These are phyloP conservation scores for Solanum virginianum DNA, from an alignment of 257 asterid species.

Conservation along the genomic window DNA sequence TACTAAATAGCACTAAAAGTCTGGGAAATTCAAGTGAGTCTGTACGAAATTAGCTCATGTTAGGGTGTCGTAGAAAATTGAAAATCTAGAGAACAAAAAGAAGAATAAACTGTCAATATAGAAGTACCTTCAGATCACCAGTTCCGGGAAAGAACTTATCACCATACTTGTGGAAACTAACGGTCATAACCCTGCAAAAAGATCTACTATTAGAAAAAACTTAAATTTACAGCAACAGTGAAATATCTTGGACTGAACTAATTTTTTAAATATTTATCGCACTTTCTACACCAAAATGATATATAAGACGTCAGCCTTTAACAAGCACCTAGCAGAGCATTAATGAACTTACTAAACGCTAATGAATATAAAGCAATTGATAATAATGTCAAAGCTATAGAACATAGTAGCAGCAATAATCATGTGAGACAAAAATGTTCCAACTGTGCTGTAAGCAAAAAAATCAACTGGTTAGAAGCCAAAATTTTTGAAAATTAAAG, in stretches of 20 bases:
- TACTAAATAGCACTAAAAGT: neutral
- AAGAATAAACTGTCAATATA: conserved; percentile 4
- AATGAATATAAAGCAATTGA: neutral
- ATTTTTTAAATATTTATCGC: neutral
- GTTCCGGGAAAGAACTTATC: conserved; percentile 97
- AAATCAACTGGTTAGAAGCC: neutral
- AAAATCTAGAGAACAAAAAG: neutral
- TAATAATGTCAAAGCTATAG: neutral
- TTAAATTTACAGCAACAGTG: neutral
- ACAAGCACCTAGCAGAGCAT: neutral
- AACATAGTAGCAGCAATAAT: neutral
- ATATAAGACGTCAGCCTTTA: neutral
- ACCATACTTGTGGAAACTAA: conserved; percentile 97
- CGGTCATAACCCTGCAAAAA: conserved; percentile 92
- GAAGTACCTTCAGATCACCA: conserved; percentile 90
- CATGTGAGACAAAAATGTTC: neutral
- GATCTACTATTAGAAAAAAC: conserved; percentile 1
- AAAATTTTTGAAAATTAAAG: neutral
- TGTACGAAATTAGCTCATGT: neutral
- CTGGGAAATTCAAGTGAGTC: neutral
- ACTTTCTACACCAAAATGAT: neutral
- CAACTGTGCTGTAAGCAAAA: neutral
- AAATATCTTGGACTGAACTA: neutral
- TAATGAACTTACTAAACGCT: neutral
- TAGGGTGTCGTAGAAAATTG: neutral